Percentiles rank a stretch among this genome's conserved stretches.
Evolutionary conservation across 306 rosid species (phyloP).

Genomic region (Rosa persica): DNA sequence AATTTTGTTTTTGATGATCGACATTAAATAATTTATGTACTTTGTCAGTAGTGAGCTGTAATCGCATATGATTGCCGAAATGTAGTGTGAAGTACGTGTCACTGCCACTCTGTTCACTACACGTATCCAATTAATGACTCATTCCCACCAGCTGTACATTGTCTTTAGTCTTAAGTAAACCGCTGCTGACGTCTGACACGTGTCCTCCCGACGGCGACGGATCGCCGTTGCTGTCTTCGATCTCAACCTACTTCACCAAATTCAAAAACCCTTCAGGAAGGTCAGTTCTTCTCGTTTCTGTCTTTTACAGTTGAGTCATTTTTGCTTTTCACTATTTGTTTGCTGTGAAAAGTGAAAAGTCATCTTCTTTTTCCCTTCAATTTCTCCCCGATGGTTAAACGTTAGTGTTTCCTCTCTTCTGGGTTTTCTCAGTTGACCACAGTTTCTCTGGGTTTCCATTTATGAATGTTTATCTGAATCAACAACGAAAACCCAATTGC

Average conservation of each 20-base stretch:
- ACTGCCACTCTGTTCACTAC: neutral
- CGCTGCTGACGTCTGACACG: constrained; percentile 5
- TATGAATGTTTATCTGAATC: neutral
- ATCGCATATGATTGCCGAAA: neutral
- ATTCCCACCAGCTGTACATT: neutral
- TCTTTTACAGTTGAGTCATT: neutral
- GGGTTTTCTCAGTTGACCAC: neutral
- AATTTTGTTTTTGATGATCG: neutral
- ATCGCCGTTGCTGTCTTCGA: neutral
- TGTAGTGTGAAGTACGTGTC: neutral
- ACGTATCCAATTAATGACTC: neutral
- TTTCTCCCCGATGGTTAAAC: neutral
- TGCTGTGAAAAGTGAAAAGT: neutral
- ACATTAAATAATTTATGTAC: neutral
- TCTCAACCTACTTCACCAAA: neutral
- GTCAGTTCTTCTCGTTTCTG: neutral
- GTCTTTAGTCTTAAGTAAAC: neutral
- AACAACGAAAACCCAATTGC: neutral
- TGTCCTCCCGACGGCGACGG: neutral
- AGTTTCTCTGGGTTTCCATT: neutral
- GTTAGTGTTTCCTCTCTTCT: neutral
- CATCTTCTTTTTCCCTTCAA: neutral
- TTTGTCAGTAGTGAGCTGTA: constrained; percentile 4
- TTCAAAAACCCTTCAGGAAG: neutral
- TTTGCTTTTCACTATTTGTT: neutral